Evolutionary conservation across 2,329 filamentous ascomycete species (phyloP), one percentile per base, ranked within the genome.

Genomic region (Alternaria sp.): DNA sequence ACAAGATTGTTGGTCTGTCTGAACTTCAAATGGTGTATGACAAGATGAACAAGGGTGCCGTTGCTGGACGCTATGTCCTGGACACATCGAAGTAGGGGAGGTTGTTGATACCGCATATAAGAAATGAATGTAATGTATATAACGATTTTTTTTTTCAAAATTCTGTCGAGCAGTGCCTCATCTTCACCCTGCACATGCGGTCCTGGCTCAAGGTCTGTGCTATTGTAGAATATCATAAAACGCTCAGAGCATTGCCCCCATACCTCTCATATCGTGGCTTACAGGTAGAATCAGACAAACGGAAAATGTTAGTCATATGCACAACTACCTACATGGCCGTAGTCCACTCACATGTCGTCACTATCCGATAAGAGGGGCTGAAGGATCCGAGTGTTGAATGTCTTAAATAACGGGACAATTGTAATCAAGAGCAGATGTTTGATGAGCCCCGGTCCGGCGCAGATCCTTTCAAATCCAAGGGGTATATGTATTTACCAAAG

Each of bases 11-110:
- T 52, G 92, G 92, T 13, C 83, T 97, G 60, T 90, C 88, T 72
- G 85, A 97, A 79, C 83, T 98, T 64, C 86, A 89, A 65, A 84
- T 86, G 54, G 90, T 97, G n/a, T 97, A 90, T 77, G 85, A 93
- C 48, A 77, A 93, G 72, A 85, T 85, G 83, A 73, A 85, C 62
- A 81, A 86, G 70, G 87, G 87, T 69, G 85, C 88, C 79, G 88
- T 94, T 76, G 88, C 86, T n/a, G 91, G 91, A 56, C 85, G 91
- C 67, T 92, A 92, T 72, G 90, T 94, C 58, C 83, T 94, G 60
- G 91, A 94, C 77, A 92, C 87, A 28, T 73, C 70, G 23, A 78
- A 72, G 56, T 78, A 76, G 41, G 44, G 8, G 9, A 39, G 21
- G 26, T 23, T 40, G 5, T 31, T 48, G 14, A 14, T 6, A 26